A percentile compares a stretch with the other conserved stretches of the same genome.
Conservation (phyloP, 192 early-diverging fungal species). For the Coemansia sp. region DNA sequence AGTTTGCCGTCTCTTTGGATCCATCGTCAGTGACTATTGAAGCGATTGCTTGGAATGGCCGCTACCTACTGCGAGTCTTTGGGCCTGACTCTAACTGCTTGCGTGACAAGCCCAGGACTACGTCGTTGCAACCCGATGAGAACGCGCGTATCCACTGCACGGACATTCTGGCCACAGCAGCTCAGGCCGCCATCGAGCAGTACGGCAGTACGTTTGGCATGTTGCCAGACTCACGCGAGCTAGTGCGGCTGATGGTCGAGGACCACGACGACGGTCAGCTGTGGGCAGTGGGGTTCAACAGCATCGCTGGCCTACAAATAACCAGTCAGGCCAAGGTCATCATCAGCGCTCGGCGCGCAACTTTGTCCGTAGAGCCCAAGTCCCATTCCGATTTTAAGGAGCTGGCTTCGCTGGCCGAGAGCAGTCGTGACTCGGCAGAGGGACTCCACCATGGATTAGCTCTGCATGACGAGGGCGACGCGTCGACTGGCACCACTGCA, state of each 20-base stretch:
- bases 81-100: conserved; percentile 35
- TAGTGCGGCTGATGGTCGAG: conserved; percentile 54
- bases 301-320: conserved; percentile 48
- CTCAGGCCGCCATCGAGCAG: conserved; percentile 55
- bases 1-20: conserved; percentile 52
- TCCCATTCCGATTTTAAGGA: conserved; percentile 16
- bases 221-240: conserved; percentile 49
- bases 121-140: conserved; percentile 33
- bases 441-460: background rate
- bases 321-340: conserved; percentile 49
- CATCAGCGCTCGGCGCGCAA: conserved; percentile 43
- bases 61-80: conserved; percentile 52
- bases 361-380: conserved; percentile 28
- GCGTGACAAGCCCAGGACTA: conserved; percentile 46
- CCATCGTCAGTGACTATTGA: conserved; percentile 41
- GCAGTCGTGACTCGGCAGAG: conserved; percentile 3
- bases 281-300: conserved; percentile 51
- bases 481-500: conserved; percentile 5
- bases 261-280: conserved; percentile 51
- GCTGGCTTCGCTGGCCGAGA: background rate
- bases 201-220: conserved; percentile 53
- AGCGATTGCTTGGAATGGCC: conserved; percentile 56
- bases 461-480: conserved; percentile 21
- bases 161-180: conserved; percentile 52
- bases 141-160: conserved; percentile 45